Evolutionary conservation across 768 basidiomycete species (phyloP).

Genomic region (Mycena latifolia): DNA sequence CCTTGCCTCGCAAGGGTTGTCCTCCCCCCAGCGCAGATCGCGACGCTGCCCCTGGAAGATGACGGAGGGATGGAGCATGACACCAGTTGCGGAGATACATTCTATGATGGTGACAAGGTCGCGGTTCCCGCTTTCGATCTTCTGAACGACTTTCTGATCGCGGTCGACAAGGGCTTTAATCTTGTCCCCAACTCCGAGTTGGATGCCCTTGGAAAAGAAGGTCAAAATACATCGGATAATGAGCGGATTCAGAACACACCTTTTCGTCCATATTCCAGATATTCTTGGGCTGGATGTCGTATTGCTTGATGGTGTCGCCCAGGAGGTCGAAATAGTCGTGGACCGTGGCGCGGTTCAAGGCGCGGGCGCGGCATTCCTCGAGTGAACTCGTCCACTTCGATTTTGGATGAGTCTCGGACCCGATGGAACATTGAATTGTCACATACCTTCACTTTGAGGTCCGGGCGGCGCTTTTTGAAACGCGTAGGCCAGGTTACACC

Average conservation of each 20-base stretch:
- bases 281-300: constrained; percentile 9
- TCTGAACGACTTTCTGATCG: constrained; percentile 27
- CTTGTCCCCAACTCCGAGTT: constrained; percentile 13
- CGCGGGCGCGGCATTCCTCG: constrained; percentile 23
- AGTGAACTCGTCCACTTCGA: constrained; percentile 12
- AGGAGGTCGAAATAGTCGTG: constrained; percentile 20
- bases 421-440: too few species aligned
- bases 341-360: constrained; percentile 15
- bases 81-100: constrained; percentile 56
- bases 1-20: constrained; percentile 37
- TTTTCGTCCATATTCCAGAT: constrained; percentile 25
- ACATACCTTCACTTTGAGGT: constrained; percentile 22
- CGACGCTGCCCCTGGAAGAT: constrained; percentile 45
- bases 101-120: constrained; percentile 63
- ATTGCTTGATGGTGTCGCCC: constrained; percentile 1
- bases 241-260: neutral
- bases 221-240: neutral
- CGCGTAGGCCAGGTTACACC: constrained; percentile 17
- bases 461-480: constrained; percentile 13
- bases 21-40: constrained; percentile 28
- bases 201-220: constrained; percentile 9
- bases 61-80: constrained; percentile 49
- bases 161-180: neutral
- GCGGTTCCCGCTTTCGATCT: constrained; percentile 47
- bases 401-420: too few species aligned